A percentile compares a stretch with the other conserved stretches of the same genome.
phyloP scores from a whole-genome alignment of 1,139 yeast species.

The Candida tunisiensis region DNA sequence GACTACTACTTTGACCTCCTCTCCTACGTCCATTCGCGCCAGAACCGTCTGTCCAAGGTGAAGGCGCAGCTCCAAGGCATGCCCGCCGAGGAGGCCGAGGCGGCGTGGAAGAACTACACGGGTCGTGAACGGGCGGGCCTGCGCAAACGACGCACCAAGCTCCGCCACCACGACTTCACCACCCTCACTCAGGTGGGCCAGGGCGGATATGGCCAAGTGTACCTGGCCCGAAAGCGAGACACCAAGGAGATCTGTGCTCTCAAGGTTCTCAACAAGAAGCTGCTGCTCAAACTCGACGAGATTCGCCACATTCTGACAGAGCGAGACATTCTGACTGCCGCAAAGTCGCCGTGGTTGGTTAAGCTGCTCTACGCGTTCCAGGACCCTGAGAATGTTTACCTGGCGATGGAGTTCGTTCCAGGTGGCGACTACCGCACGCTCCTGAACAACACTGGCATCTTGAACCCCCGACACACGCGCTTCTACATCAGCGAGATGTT shows the following conservation, averaged over 20 bases:
- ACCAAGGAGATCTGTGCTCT: conserved; percentile 93
- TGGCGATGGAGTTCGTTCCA: conserved; percentile 98
- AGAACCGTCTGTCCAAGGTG: conserved; percentile 60
- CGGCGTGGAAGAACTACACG: conserved; percentile 67
- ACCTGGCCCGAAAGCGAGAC: conserved; percentile 84
- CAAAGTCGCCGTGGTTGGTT: conserved; percentile 93
- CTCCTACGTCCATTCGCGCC: conserved; percentile 77
- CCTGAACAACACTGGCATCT: conserved; percentile 79
- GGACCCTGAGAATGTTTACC: conserved; percentile 72
- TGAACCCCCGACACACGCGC: conserved; percentile 90
- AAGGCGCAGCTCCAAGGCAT: conserved; percentile 30
- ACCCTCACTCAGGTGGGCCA: conserved; percentile 97
- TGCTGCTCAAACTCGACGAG: conserved; percentile 80
- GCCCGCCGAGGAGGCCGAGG: conserved; percentile 34
- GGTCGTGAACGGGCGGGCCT: conserved; percentile 75
- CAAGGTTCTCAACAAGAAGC: conserved; percentile 76
- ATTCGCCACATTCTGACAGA: conserved; percentile 93
- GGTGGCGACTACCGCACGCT: conserved; percentile 98
- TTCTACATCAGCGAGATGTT: conserved; percentile 96
- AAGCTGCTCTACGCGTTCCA: conserved; percentile 90
- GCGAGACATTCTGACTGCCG: conserved; percentile 76
- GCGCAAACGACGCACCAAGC: conserved; percentile 79
- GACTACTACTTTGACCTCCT: conserved; percentile 95
- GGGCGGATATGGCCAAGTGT: conserved; percentile 96
- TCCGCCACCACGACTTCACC: conserved; percentile 88